Conservation (phyloP, 2,329 filamentous ascomycete species). For the Scytalidium lignicola region DNA sequence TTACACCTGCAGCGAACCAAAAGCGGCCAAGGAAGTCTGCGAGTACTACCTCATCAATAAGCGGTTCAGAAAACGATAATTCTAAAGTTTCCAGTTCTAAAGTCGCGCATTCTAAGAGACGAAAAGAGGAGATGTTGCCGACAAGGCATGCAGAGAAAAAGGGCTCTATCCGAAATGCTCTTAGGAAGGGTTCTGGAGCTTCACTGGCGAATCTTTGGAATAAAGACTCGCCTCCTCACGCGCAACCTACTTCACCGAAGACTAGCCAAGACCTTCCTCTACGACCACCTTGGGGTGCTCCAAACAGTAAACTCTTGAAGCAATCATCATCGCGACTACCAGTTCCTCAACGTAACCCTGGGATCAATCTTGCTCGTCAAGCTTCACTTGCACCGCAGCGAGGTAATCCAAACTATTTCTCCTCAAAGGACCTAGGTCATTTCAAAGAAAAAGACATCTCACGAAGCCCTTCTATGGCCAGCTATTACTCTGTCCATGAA, state of each 20-base stretch:
- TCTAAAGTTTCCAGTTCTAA: slow-evolving; percentile 19
- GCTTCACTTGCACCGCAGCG: slow-evolving; percentile 31
- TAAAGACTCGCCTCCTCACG: slow-evolving; percentile 34
- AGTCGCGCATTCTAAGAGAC: slow-evolving; percentile 25
- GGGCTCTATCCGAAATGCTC: slow-evolving; percentile 40
- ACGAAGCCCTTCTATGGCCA: slow-evolving; percentile 40
- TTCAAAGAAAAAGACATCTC: slow-evolving; percentile 13
- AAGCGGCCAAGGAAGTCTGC: slow-evolving; percentile 25
- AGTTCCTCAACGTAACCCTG: slow-evolving; percentile 27
- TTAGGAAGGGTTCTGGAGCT: slow-evolving; percentile 45
- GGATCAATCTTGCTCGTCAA: slow-evolving; percentile 28
- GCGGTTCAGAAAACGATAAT: slow-evolving; percentile 13
- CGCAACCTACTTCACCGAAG: slow-evolving; percentile 15
- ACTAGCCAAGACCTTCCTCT: slow-evolving; percentile 13
- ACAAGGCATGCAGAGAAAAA: slow-evolving; percentile 37
- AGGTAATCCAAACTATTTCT: slow-evolving; percentile 34
- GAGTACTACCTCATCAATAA: slow-evolving; percentile 20
- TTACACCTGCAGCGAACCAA: slow-evolving; percentile 17
- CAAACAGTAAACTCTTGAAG: slow-evolving; percentile 13
- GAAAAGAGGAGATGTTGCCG: slow-evolving; percentile 22
- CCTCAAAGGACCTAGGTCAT: slow-evolving; percentile 32
- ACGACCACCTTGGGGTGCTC: slow-evolving; percentile 20
- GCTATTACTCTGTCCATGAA: slow-evolving; percentile 47
- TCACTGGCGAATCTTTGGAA: slow-evolving; percentile 44
- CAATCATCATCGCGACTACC: slow-evolving; percentile 10